Conservation (phyloP, 169 alveolate species). For the Eimeria falciformis region DNA sequence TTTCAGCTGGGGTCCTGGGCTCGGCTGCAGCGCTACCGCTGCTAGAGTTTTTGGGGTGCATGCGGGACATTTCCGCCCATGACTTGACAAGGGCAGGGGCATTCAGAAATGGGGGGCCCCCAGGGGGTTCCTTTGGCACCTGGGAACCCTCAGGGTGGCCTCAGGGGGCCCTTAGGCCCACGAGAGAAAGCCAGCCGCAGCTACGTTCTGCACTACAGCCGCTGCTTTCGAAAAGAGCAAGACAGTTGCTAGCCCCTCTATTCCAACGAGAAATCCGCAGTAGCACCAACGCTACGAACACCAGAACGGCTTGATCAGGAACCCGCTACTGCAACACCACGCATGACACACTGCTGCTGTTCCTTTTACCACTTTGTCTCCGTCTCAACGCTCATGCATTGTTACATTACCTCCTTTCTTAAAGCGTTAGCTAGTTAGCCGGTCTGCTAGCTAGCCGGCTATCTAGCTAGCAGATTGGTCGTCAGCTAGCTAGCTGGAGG, state of each 20-base stretch:
- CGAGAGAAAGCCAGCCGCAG: background rate
- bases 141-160: background rate
- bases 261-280: background rate
- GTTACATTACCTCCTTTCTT: no score
- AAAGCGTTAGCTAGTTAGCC: no score
- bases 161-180: background rate
- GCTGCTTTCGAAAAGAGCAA: background rate
- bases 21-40: background rate
- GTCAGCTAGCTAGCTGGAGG: background rate
- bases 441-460: no score
- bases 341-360: no score
- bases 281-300: background rate
- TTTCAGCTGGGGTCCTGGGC: background rate
- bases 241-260: constrained; percentile 9
- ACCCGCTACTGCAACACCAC: no score
- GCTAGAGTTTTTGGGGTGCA: background rate
- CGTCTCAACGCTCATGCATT: no score
- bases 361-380: no score
- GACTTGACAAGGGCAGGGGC: background rate
- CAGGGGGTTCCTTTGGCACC: background rate
- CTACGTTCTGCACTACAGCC: constrained; percentile 25
- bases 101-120: background rate
- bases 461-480: background rate
- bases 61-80: background rate
- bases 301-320: no score